A percentile compares a stretch with the other conserved stretches of the same genome.
Conservation (phyloP, 1,284 basidiomycete species). For the Trichosporon faecale region DNA sequence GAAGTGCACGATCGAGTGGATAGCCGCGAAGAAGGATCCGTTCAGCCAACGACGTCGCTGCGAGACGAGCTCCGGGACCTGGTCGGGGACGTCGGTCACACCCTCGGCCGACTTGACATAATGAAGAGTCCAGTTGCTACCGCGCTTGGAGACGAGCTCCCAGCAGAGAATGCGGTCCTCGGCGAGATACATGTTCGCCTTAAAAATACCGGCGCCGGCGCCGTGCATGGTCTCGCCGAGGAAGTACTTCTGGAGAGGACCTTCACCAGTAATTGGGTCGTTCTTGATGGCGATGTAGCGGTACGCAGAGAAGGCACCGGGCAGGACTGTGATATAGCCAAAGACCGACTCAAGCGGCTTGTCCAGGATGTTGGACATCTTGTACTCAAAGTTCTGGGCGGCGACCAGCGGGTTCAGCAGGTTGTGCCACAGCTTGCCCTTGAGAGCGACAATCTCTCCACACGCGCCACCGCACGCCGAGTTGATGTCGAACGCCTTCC, state of each 20-base stretch:
- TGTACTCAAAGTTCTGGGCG: constrained; percentile 68
- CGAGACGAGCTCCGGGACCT: constrained; percentile 83
- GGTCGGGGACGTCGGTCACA: constrained; percentile 86
- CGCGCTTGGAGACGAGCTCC: constrained; percentile 87
- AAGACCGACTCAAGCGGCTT: constrained; percentile 78
- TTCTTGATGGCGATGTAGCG: constrained; percentile 86
- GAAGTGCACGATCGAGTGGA: constrained; percentile 86
- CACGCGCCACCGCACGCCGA: constrained; percentile 94
- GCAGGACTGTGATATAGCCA: constrained; percentile 88
- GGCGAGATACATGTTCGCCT: constrained; percentile 92
- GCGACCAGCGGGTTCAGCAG: constrained; percentile 73
- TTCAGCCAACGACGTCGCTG: constrained; percentile 95
- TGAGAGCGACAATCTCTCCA: constrained; percentile 91
- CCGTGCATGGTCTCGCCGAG: constrained; percentile 90
- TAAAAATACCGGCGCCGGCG: constrained; percentile 84
- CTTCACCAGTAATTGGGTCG: constrained; percentile 60
- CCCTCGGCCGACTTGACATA: constrained; percentile 91
- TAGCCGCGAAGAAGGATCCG: constrained; percentile 92
- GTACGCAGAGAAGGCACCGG: constrained; percentile 92
- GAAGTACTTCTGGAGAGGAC: constrained; percentile 95
- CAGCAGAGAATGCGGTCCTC: constrained; percentile 80
- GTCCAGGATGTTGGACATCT: constrained; percentile 90
- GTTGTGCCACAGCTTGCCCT: constrained; percentile 74
- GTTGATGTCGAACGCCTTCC: constrained; percentile 97
- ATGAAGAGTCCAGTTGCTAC: constrained; percentile 81